Base-by-base conservation (phyloP, 257 asterid species). In the Nicotiana attenuata region DNA sequence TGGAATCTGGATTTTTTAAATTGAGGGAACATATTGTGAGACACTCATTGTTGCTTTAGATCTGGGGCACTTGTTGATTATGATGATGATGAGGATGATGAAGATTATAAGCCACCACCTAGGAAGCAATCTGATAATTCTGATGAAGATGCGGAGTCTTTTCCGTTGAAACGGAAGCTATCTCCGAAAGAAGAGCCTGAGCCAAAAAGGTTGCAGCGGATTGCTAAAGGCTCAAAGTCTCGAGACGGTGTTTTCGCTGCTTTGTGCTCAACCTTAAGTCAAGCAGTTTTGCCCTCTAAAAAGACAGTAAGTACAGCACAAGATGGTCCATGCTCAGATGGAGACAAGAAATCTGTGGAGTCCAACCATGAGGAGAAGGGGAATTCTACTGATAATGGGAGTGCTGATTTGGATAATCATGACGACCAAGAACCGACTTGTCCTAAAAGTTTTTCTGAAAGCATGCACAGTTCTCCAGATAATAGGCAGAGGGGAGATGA, bases 31-130 rank as follows among this genome's bases (percentile, higher is more conserved):
- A 80, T 41, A 78, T 66, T 56, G 65, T 11, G n/a, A 78, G 73
- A 29, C 50, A 80, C 60, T 66, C 76, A 24, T 84, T 86, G 47
- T 64, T 73, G 60, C 77, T 86, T 82, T 83, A 96, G 98, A 92
- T 81, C 97, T 78, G 94, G 95, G 78, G 98, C 97, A 66, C 97
- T 96, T 66, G 99, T 96, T 77, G 99, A 96, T 85, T 96, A 96
- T 80, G 99, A 91, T 14, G 98, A 96, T 41, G 99, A 96, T 81
- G 99, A 96, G 81, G 99, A 94, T 38, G 98, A 94, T 20, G 99
- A 94, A 82, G 98, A 94, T 81, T 96, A 90, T 87, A 93, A 84
- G 73, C 99, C 99, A 50, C 99, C 98, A 38, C 97, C 97, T 22
- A 89, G 87, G 81, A 91, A 88, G 82, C 85, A 64, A 64, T 61